phyloP scores from a whole-genome alignment of 148 eudicot species.

The Rhododendron williamsianum region DNA sequence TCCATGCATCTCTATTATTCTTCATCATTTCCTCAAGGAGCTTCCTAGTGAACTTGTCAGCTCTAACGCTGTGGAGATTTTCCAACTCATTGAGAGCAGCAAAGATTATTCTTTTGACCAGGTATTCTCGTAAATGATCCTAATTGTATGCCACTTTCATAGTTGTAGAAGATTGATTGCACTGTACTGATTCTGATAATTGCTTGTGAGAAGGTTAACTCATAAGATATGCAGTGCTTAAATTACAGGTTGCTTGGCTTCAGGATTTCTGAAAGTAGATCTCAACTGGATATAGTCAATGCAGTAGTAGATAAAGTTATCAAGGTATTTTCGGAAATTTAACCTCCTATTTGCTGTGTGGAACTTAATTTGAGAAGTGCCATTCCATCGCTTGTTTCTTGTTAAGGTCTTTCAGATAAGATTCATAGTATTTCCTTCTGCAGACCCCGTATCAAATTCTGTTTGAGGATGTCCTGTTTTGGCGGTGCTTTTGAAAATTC shows the following conservation, averaged over 20 bases:
- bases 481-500: background rate
- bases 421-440: background rate
- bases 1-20: slow-evolving; percentile 48
- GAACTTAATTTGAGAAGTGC: slow-evolving; percentile 9
- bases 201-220: slow-evolving; percentile 17
- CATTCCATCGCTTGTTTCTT: background rate
- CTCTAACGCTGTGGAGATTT: slow-evolving; percentile 46
- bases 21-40: slow-evolving; percentile 69
- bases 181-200: background rate
- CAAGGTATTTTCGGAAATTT: slow-evolving; percentile 37
- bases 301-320: slow-evolving; percentile 44
- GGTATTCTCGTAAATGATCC: slow-evolving; percentile 31
- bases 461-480: background rate
- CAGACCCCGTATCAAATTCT: background rate
- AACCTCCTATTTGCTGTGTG: background rate
- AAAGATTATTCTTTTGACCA: slow-evolving; percentile 52
- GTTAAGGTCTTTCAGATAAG: background rate
- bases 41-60: slow-evolving; percentile 47
- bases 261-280: slow-evolving; percentile 58
- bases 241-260: slow-evolving; percentile 78
- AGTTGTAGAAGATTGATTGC: slow-evolving; percentile 10
- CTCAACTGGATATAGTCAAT: slow-evolving; percentile 23
- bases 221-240: slow-evolving; percentile 44
- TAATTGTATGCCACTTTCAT: slow-evolving; percentile 4
- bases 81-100: slow-evolving; percentile 48